These are phyloP conservation scores for Pichia insulana DNA, from an alignment of 805 yeast genomes.

Conservation along the genomic window DNA sequence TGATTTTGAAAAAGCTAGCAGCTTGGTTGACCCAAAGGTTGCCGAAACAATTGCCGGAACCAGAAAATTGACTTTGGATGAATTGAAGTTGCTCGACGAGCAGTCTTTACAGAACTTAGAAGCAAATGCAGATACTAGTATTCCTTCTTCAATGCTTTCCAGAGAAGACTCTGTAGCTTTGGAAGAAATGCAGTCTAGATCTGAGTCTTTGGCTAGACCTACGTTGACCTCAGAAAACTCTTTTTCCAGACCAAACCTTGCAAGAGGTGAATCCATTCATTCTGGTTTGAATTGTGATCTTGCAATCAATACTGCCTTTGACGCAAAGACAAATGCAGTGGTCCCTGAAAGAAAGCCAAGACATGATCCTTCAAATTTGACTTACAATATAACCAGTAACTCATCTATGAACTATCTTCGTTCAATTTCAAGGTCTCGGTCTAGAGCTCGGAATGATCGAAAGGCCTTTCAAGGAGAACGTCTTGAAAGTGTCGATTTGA, in stretches of 20 bases:
- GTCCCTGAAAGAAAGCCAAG: slow-evolving; percentile 31
- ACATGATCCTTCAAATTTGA: slow-evolving; percentile 27
- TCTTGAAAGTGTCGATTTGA: slow-evolving; percentile 33
- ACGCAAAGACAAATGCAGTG: slow-evolving; percentile 23
- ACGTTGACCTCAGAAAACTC: neutral
- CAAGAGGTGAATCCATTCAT: slow-evolving; percentile 72
- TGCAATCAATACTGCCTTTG: slow-evolving; percentile 6
- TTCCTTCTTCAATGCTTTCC: slow-evolving; percentile 39
- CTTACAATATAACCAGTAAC: slow-evolving; percentile 16
- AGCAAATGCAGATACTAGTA: slow-evolving; percentile 30
- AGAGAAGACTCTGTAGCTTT: slow-evolving; percentile 30
- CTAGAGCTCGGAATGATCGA: slow-evolving; percentile 35
- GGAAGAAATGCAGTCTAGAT: slow-evolving; percentile 18
- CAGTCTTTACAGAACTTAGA: slow-evolving; percentile 30
- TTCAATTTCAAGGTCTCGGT: slow-evolving; percentile 56
- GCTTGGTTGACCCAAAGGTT: slow-evolving; percentile 10
- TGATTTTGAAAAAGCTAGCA: slow-evolving; percentile 13
- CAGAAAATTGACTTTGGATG: slow-evolving; percentile 8
- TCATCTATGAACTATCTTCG: slow-evolving; percentile 51
- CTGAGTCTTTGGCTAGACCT: slow-evolving; percentile 9
- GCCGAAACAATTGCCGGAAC: slow-evolving; percentile 7
- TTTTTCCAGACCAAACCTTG: slow-evolving; percentile 47
- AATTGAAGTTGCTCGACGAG: slow-evolving; percentile 14
- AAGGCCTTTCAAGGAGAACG: slow-evolving; percentile 25
- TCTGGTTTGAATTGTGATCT: slow-evolving; percentile 38